Base-by-base conservation (phyloP, 331 rosid genomes). In the Phaseolus coccineus region DNA sequence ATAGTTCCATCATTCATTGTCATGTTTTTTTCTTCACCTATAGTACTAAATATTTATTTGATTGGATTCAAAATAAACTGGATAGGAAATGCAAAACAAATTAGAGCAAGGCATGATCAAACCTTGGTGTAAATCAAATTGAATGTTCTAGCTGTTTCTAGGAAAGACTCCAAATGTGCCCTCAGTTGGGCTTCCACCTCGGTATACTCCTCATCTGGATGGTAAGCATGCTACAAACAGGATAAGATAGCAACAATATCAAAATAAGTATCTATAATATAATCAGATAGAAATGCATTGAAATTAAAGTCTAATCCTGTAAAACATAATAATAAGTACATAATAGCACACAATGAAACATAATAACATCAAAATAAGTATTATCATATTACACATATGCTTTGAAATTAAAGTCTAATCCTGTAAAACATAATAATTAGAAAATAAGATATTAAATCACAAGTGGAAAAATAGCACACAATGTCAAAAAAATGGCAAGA, bases 111-210 rank as follows among this genome's bases (percentile, higher is more conserved):
- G 33, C 40, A 14, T 67, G 48, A 2, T 56, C 87, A 63, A 28
- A 93, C 99, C 99, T 93, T 93, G 40, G 97, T 90, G 87, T 93
- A 95, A 73, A 95, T 95, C 74, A 81, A 83, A 87, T 95, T 95
- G 87, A 91, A 95, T 62, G 94, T 81, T 85, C 97, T 90, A 33
- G 99, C 98, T 62, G 99, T 95, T 87, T 95, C 97, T 48, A 95
- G 91, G 82, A 95, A 95, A 74, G 98, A 95, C 80, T 90, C 97
- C 88, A 95, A 87, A 81, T 91, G 93, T 12, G 86, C 84, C 40
- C 99, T 90, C 87, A 95, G 84, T 75, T 92, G 91, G 85, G 97
- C 80, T 78, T 95, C 99, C 79, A 90, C 96, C 81, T 89, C 93
- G 10, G 87, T 82, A 65, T 93, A 91, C 80, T 89, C 99, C 86